phyloP scores from a whole-genome alignment of 352 stramenopile genomes.

The Hyaloperonospora arabidopsidis region DNA sequence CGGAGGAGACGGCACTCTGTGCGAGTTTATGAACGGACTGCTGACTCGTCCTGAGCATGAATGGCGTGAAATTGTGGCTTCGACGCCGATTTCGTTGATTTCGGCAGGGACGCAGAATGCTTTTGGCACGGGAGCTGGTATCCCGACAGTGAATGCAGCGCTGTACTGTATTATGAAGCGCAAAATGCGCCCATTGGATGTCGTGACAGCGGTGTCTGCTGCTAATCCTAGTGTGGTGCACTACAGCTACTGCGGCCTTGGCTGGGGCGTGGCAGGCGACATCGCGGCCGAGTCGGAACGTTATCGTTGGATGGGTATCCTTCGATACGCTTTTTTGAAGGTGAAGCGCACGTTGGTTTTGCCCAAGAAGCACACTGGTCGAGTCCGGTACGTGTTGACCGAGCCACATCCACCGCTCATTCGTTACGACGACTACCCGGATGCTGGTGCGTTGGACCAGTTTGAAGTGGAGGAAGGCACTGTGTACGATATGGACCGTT shows the following conservation, averaged over 20 bases:
- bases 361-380: conserved; percentile 59
- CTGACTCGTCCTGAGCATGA: conserved; percentile 63
- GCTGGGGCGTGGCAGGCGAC: conserved; percentile 67
- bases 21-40: conserved; percentile 80
- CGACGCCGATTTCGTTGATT: conserved; percentile 73
- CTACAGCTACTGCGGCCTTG: conserved; percentile 78
- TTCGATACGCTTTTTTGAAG: conserved; percentile 72
- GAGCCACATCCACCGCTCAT: conserved; percentile 54
- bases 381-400: conserved; percentile 58
- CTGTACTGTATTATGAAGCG: conserved; percentile 81
- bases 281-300: conserved; percentile 70
- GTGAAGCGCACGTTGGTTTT: conserved; percentile 52
- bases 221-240: conserved; percentile 58
- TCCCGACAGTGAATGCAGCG: conserved; percentile 53
- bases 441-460: conserved; percentile 67
- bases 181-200: conserved; percentile 72
- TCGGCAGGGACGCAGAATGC: conserved; percentile 76
- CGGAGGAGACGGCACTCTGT: conserved; percentile 65
- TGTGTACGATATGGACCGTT: conserved; percentile 56
- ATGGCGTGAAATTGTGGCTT: conserved; percentile 74
- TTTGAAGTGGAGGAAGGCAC: conserved; percentile 79
- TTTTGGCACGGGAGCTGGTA: conserved; percentile 66
- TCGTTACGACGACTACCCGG: conserved; percentile 69
- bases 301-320: conserved; percentile 73
- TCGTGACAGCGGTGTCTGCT: conserved; percentile 54